Percentiles rank a stretch among this genome's conserved stretches.
Evolutionary conservation across 371 early-diverging fungal species (phyloP).

Genomic region (Choanephora cucurbitarum): DNA sequence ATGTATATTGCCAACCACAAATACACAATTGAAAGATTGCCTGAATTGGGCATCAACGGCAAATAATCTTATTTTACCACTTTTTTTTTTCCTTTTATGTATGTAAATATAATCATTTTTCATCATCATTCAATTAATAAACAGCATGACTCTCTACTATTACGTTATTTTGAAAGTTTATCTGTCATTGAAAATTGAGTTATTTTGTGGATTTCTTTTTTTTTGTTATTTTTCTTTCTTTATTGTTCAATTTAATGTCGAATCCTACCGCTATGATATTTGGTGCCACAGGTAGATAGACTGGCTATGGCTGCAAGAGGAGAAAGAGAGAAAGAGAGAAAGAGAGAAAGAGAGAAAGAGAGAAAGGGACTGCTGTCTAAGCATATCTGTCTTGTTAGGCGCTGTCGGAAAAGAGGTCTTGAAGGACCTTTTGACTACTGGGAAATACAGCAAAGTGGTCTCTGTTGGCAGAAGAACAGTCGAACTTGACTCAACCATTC

Average conservation of each 20-base stretch:
- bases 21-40: conserved; percentile 96
- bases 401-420: conserved; percentile 74
- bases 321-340: neutral
- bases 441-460: conserved; percentile 63
- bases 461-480: conserved; percentile 60
- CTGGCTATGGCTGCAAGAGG: neutral
- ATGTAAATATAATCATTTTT: neutral
- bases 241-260: neutral
- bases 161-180: too few relatives aligned
- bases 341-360: neutral
- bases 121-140: too few relatives aligned
- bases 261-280: conserved; percentile 17
- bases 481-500: conserved; percentile 54
- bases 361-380: too few relatives aligned
- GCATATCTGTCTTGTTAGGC: too few relatives aligned
- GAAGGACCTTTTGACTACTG: conserved; percentile 59
- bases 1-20: conserved; percentile 95
- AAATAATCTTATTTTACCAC: conserved; percentile 25
- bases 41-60: conserved; percentile 68
- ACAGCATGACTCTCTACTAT: too few relatives aligned
- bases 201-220: neutral
- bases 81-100: neutral
- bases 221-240: conserved; percentile 6
- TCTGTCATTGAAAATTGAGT: too few relatives aligned
- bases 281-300: conserved; percentile 32